A percentile compares a stretch with the other conserved stretches of the same genome.
Conservation (phyloP, 257 asterid species). For the Solanum pennellii region DNA sequence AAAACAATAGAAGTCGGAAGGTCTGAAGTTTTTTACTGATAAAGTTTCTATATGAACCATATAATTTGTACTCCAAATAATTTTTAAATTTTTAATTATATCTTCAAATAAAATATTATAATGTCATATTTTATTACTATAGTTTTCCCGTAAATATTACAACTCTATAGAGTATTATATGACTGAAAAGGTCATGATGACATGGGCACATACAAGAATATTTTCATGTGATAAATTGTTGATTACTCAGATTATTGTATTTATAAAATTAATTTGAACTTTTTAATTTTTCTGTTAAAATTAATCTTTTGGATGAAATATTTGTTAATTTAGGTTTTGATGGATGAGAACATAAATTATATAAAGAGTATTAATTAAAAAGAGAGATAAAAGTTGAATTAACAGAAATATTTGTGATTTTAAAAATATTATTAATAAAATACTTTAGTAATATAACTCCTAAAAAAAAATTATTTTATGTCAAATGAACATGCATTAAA, state of each 20-base stretch:
- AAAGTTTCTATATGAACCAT: too few relatives aligned
- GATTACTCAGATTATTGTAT: neutral
- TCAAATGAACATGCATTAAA: neutral
- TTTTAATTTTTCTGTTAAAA: too few relatives aligned
- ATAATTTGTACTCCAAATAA: neutral
- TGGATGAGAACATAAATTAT: neutral
- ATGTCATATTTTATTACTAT: neutral
- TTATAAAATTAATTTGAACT: too few relatives aligned
- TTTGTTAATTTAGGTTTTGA: neutral
- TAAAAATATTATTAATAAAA: too few relatives aligned
- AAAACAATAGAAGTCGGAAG: neutral
- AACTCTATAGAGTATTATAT: neutral
- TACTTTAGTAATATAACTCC: too few relatives aligned
- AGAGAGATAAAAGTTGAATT: neutral
- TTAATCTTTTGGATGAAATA: too few relatives aligned
- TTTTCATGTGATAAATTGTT: neutral
- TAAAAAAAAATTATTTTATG: too few relatives aligned
- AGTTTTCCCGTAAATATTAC: neutral
- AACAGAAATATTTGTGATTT: neutral
- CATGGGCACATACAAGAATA: too few relatives aligned
- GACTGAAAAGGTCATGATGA: neutral
- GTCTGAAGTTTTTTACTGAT: neutral
- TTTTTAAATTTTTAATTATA: too few relatives aligned
- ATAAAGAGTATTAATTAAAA: neutral
- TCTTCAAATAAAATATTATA: neutral